Evolutionary conservation across 2,329 filamentous ascomycete species (phyloP), one percentile per base, ranked within the genome.

Genomic region (Fusarium sp.): DNA sequence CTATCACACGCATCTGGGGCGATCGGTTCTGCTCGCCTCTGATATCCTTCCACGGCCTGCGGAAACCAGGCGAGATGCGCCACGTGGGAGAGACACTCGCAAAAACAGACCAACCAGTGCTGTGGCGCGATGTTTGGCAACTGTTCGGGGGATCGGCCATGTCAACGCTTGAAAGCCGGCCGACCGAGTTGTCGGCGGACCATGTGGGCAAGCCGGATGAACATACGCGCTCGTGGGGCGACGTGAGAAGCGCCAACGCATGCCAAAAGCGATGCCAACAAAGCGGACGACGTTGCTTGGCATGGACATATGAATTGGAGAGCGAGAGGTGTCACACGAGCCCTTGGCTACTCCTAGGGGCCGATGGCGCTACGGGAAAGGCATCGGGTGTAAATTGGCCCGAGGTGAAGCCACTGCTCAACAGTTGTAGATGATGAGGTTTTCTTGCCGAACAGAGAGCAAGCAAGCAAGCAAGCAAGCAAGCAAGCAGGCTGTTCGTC

Each of bases 11-110:
- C 42, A 79, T 85, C 68, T 76, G 76, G 63, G 67, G 71, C 4
- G 82, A 84, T 65, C 74, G 80, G 7, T 77, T 84, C 68, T 86
- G 84, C 66, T 73, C 82, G 36, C 83, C 82, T n/a, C 70, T 85
- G 4, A 68, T 84, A 4, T 82, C 81, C 9, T 84, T 85, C 65
- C 83, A 85, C 67, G 79, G 78, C 25, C 73, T 85, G 9, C 76
- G 79, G 37, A 70, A 76, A 31, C 75, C 75, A 5, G 73, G 75
- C 9, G 74, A 75, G 52, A 85, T 85, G 83, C 65, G 72, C 29
- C 70, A 73, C 21, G 75, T 81, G 8, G 81, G 80, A 19, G 70
- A 71, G 19, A 72, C 71, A 13, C 79, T 85, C 53, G 71, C 73
- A 11, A 65, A 71, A 17, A 64, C 75, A 41, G 66, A 71, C 21